Evolutionary conservation across 192 early-diverging fungal genomes (phyloP).

Genomic region (Coemansia guatemalensis): DNA sequence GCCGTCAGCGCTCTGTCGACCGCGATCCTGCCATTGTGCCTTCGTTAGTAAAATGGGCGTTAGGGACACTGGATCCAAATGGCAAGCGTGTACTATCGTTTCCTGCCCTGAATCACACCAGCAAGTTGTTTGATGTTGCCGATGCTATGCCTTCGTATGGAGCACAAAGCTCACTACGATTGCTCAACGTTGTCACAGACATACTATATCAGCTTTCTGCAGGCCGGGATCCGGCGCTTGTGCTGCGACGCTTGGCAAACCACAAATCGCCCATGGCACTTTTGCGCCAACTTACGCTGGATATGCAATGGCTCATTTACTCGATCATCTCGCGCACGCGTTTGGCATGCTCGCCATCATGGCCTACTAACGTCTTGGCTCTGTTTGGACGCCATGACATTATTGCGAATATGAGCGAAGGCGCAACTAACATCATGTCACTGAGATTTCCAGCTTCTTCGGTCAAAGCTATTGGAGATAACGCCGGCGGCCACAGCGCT

Average conservation of each 20-base stretch:
- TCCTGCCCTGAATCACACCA: slow-evolving; percentile 18
- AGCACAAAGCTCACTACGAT: slow-evolving; percentile 10
- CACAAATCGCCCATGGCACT: slow-evolving; percentile 7
- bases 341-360: slow-evolving; percentile 9
- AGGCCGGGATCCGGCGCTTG: slow-evolving; percentile 4
- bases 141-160: slow-evolving; percentile 31
- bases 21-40: slow-evolving; percentile 15
- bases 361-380: slow-evolving; percentile 30
- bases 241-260: slow-evolving; percentile 18
- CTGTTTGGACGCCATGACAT: slow-evolving; percentile 42
- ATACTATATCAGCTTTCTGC: slow-evolving; percentile 21
- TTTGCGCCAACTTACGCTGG: slow-evolving; percentile 21
- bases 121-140: slow-evolving; percentile 27
- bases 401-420: slow-evolving; percentile 19
- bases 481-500: background rate
- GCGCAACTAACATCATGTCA: background rate
- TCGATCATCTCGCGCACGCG: slow-evolving; percentile 12
- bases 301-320: slow-evolving; percentile 36
- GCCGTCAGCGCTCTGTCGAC: slow-evolving; percentile 11
- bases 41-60: slow-evolving; percentile 27
- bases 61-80: slow-evolving; percentile 1
- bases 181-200: slow-evolving; percentile 16
- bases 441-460: background rate
- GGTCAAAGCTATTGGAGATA: background rate
- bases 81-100: slow-evolving; percentile 11